Percentiles rank a stretch among this genome's conserved stretches.
Evolutionary conservation across 2,329 filamentous ascomycete genomes (phyloP).

Genomic region (Rutstroemia sp.): DNA sequence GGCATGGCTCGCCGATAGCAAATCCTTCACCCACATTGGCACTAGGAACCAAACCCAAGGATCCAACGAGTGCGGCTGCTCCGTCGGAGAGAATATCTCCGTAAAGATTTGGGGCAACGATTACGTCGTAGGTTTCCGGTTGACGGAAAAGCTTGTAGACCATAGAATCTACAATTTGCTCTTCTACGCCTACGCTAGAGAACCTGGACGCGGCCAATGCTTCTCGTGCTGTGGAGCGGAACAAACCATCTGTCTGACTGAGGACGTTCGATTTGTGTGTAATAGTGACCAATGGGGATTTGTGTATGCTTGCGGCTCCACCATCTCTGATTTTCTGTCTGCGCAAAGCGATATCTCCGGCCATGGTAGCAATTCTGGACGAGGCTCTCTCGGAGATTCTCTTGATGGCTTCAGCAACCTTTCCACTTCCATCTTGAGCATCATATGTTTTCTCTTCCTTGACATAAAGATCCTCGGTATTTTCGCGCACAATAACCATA

Average conservation of each 20-base stretch:
- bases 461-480: conserved; percentile 90
- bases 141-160: conserved; percentile 99
- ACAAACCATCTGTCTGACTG: conserved; percentile 91
- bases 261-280: conserved; percentile 99
- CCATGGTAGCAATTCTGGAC: conserved; percentile 82
- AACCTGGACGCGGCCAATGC: conserved; percentile 64
- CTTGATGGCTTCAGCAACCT: conserved; percentile 96
- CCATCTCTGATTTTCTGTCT: conserved; percentile 70
- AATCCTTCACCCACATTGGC: conserved; percentile 94
- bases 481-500: conserved; percentile 96
- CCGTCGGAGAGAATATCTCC: conserved; percentile 95
- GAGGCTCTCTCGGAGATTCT: conserved; percentile 84
- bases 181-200: conserved; percentile 64
- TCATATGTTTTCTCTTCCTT: conserved; percentile 87
- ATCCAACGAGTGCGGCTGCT: conserved; percentile 87
- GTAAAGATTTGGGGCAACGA: conserved; percentile 95
- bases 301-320: conserved; percentile 53
- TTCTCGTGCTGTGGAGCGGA: conserved; percentile 70
- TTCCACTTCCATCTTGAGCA: conserved; percentile 58
- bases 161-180: conserved; percentile 99
- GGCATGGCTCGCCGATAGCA: conserved; percentile 96
- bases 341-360: conserved; percentile 86
- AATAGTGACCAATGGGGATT: conserved; percentile 75
- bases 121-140: conserved; percentile 91
- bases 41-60: conserved; percentile 82